These are phyloP conservation scores for Limnomonas spitsbergensis DNA, from an alignment of 139 green algal species.

Conservation along the genomic window DNA sequence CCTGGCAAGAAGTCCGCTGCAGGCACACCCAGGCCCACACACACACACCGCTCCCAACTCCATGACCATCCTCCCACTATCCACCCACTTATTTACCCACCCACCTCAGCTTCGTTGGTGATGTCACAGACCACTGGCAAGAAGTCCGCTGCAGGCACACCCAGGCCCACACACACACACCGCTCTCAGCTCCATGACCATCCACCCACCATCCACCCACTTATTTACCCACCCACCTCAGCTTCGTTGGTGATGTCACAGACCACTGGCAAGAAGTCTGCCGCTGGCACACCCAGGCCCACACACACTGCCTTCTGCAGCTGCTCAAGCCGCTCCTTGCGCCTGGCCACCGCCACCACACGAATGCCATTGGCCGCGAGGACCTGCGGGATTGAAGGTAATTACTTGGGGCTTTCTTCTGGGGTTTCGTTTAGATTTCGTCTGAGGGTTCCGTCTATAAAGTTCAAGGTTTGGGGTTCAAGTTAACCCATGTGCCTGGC, in stretches of 20 bases:
- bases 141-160: constrained; percentile 62
- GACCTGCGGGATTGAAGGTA: not conserved
- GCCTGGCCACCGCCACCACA: constrained; percentile 74
- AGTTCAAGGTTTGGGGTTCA: not conserved
- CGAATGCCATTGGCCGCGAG: constrained; percentile 50
- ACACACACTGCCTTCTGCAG: constrained; percentile 63
- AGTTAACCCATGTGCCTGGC: no score
- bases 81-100: no score
- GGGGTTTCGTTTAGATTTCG: not conserved
- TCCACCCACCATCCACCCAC: no score
- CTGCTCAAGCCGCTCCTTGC: constrained; percentile 67
- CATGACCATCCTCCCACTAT: no score
- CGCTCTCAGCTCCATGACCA: no score
- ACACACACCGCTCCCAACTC: no score
- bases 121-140: constrained; percentile 84
- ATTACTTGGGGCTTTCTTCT: no score
- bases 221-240: not conserved
- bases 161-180: constrained; percentile 45
- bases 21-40: constrained; percentile 44
- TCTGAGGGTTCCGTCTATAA: not conserved
- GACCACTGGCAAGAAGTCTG: constrained; percentile 79
- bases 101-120: constrained; percentile 56
- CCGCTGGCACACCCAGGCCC: constrained; percentile 43
- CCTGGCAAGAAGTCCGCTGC: constrained; percentile 75
- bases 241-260: constrained; percentile 79